Evolutionary conservation across 2,329 filamentous ascomycete genomes (phyloP).

Genomic region (Colletotrichum lupini): DNA sequence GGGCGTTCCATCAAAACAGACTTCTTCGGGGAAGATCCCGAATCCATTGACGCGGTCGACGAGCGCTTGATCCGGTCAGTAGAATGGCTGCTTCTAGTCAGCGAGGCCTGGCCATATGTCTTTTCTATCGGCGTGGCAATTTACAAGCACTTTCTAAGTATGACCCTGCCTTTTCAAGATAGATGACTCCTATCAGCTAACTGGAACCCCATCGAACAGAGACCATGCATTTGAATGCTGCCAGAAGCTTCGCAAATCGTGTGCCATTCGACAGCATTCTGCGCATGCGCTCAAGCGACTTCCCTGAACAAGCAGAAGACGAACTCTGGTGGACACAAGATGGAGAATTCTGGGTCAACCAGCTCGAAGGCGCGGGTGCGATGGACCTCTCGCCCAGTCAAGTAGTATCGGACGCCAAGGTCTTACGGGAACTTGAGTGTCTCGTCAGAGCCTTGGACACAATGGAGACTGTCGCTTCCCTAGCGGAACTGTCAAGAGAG

Average conservation of each 20-base stretch:
- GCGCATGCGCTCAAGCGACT: constrained; percentile 52
- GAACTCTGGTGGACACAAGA: constrained; percentile 50
- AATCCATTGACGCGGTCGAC: constrained; percentile 68
- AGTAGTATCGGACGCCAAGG: constrained; percentile 66
- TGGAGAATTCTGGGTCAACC: constrained; percentile 51
- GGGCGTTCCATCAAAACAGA: constrained; percentile 75
- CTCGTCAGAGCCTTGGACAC: constrained; percentile 74
- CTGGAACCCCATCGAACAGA: constrained; percentile 45
- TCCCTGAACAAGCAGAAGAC: constrained; percentile 49
- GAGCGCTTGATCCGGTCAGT: constrained; percentile 80
- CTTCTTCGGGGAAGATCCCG: constrained; percentile 74
- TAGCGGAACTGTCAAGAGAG: constrained; percentile 64
- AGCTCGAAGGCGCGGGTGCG: constrained; percentile 49
- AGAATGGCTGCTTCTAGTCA: constrained; percentile 85
- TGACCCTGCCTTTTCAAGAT: constrained; percentile 38
- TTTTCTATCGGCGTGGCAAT: constrained; percentile 76
- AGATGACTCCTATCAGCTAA: constrained; percentile 34
- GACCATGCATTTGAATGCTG: constrained; percentile 63
- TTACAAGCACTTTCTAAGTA: constrained; percentile 88
- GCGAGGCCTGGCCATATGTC: constrained; percentile 77
- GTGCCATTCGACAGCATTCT: constrained; percentile 63
- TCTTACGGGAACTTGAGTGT: constrained; percentile 75
- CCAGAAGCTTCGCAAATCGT: constrained; percentile 62
- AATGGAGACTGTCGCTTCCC: constrained; percentile 73
- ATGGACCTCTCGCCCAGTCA: constrained; percentile 51